These are phyloP conservation scores for Phtheirospermum japonicum DNA, from an alignment of 257 asterid species.

Conservation along the genomic window DNA sequence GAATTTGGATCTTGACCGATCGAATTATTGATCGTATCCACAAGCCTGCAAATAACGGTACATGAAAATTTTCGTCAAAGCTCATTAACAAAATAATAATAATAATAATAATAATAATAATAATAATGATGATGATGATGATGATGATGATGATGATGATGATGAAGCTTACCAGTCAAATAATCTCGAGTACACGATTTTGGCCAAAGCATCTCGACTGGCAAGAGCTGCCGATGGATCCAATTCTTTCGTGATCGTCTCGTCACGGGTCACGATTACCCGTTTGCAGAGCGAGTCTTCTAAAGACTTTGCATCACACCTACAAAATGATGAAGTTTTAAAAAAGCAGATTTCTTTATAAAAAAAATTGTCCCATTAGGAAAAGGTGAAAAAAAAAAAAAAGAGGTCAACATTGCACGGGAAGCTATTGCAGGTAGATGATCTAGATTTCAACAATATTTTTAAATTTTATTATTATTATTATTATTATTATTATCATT, in stretches of 20 bases:
- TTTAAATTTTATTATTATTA: too few relatives aligned
- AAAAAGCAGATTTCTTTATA: neutral
- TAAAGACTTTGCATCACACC: conserved; percentile 73
- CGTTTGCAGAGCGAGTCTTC: conserved; percentile 79
- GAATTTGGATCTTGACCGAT: conserved; percentile 55
- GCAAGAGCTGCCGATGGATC: conserved; percentile 72
- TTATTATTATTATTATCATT: too few relatives aligned
- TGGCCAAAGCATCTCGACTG: conserved; percentile 80
- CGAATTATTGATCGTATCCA: conserved; percentile 46
- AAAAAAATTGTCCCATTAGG: conserved; percentile 8
- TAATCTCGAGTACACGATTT: conserved; percentile 63
- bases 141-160: too few relatives aligned
- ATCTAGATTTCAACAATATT: too few relatives aligned
- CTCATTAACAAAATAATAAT: neutral
- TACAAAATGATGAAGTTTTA: conserved; percentile 22
- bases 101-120: neutral
- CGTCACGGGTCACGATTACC: conserved; percentile 74
- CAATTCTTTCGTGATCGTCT: conserved; percentile 67
- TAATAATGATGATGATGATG: too few relatives aligned
- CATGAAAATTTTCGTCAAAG: neutral
- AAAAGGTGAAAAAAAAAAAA: neutral
- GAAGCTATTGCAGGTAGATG: too few relatives aligned
- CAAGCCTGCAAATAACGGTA: conserved; percentile 42
- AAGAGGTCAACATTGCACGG: too few relatives aligned
- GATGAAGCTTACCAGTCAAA: conserved; percentile 81